Evolutionary conservation across 2,329 filamentous ascomycete genomes (phyloP).

Genomic region (Neonectria punicea): DNA sequence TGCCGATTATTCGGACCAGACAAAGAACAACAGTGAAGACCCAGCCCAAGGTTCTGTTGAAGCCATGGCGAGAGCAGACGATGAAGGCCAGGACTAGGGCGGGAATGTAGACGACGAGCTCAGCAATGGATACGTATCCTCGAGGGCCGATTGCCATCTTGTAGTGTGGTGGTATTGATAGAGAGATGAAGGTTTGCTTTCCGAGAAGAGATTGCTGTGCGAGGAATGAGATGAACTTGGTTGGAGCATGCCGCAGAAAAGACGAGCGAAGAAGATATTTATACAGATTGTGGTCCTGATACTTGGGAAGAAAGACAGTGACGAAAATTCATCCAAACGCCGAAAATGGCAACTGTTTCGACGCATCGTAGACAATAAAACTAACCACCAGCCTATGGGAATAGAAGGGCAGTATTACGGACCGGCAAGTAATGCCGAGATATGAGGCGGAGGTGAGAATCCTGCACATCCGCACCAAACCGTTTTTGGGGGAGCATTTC

Average conservation of each 20-base stretch:
- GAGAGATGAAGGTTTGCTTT: neutral
- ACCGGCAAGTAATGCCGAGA: constrained; percentile 3
- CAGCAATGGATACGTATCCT: constrained; percentile 50
- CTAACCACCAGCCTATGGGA: neutral
- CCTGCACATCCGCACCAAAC: neutral
- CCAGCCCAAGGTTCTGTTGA: constrained; percentile 60
- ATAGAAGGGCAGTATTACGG: neutral
- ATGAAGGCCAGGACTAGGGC: constrained; percentile 49
- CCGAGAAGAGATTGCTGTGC: neutral
- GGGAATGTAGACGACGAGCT: constrained; percentile 54
- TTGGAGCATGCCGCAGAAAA: neutral
- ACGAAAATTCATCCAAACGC: too few species aligned
- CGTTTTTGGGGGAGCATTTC: constrained; percentile 3
- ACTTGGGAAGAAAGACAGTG: neutral
- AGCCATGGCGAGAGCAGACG: constrained; percentile 56
- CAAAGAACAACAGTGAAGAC: constrained; percentile 64
- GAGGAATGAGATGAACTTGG: neutral
- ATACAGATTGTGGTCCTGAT: neutral
- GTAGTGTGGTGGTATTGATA: neutral
- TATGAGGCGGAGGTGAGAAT: neutral
- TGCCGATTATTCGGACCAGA: constrained; percentile 61
- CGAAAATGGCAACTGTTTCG: neutral
- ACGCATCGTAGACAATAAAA: too few species aligned
- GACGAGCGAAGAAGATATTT: neutral
- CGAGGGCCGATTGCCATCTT: constrained; percentile 19